Evolutionary conservation across 169 alveolate species (phyloP).

Genomic region (Plasmodium gaboni): DNA sequence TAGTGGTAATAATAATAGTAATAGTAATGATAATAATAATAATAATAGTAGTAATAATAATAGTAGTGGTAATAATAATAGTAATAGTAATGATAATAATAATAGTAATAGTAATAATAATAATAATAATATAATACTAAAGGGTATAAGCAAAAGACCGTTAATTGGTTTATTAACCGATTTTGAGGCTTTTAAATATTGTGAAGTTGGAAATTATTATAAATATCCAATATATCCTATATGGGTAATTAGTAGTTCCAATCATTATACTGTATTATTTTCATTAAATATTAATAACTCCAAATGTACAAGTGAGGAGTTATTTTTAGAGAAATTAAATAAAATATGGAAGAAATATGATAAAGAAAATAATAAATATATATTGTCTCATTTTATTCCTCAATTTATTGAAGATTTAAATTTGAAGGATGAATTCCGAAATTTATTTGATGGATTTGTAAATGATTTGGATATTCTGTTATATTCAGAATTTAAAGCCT

Average conservation of each 20-base stretch:
- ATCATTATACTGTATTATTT: constrained; percentile 86
- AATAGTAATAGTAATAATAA: constrained; percentile 8
- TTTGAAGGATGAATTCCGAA: constrained; percentile 64
- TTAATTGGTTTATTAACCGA: constrained; percentile 86
- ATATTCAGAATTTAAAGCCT: constrained; percentile 68
- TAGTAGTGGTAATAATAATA: constrained; percentile 7
- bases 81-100: background rate
- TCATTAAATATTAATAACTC: constrained; percentile 71
- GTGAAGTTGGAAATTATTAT: constrained; percentile 88
- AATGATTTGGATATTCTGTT: constrained; percentile 52
- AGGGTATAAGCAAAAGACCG: constrained; percentile 83
- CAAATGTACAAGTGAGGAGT: constrained; percentile 64
- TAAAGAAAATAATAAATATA: constrained; percentile 82
- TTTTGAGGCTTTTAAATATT: constrained; percentile 86
- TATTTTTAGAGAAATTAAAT: constrained; percentile 36
- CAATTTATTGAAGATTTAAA: constrained; percentile 77
- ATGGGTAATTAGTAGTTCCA: constrained; percentile 86
- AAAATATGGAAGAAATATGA: constrained; percentile 80
- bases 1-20: constrained; percentile 15
- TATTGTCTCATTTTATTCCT: constrained; percentile 72
- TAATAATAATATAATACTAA: constrained; percentile 76
- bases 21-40: constrained; percentile 3
- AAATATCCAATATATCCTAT: constrained; percentile 86
- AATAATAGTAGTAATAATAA: constrained; percentile 30
- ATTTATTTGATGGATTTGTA: constrained; percentile 56